Conservation (phyloP, 306 rosid genomes). For the Casuarina glauca region DNA sequence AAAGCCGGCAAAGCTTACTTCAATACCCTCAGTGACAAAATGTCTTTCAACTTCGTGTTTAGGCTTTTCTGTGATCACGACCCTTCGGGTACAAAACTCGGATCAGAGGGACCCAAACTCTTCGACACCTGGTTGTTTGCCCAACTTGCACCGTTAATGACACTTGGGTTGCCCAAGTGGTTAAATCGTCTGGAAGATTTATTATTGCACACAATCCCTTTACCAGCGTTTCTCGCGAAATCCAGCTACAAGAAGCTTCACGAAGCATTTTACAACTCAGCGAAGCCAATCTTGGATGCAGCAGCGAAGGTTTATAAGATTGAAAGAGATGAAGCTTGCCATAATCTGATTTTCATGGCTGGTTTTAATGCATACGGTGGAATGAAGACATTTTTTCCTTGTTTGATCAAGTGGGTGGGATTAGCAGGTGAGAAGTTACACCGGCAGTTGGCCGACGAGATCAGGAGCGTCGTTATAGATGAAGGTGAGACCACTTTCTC, state of each 20-base stretch:
- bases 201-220: conserved; percentile 39
- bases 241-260: conserved; percentile 48
- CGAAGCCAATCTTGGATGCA: conserved; percentile 40
- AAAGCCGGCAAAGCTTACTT: conserved; percentile 24
- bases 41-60: conserved; percentile 53
- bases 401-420: conserved; percentile 62
- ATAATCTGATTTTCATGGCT: conserved; percentile 58
- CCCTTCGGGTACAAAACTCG: conserved; percentile 34
- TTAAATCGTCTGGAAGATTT: conserved; percentile 50
- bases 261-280: conserved; percentile 33
- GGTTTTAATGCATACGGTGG: conserved; percentile 77
- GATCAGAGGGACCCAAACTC: conserved; percentile 34
- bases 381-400: conserved; percentile 50
- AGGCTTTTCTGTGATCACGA: conserved; percentile 36
- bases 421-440: conserved; percentile 49
- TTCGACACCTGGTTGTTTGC: conserved; percentile 43
- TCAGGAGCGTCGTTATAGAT: conserved; percentile 47
- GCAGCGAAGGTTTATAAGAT: conserved; percentile 45
- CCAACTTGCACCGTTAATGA: conserved; percentile 55
- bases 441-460: conserved; percentile 44
- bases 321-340: conserved; percentile 60
- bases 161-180: conserved; percentile 41
- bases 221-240: conserved; percentile 51
- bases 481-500: conserved; percentile 39
- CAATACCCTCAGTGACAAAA: conserved; percentile 24